Conservation (phyloP, 2,329 filamentous ascomycete genomes). For the Colletotrichum lentis region DNA sequence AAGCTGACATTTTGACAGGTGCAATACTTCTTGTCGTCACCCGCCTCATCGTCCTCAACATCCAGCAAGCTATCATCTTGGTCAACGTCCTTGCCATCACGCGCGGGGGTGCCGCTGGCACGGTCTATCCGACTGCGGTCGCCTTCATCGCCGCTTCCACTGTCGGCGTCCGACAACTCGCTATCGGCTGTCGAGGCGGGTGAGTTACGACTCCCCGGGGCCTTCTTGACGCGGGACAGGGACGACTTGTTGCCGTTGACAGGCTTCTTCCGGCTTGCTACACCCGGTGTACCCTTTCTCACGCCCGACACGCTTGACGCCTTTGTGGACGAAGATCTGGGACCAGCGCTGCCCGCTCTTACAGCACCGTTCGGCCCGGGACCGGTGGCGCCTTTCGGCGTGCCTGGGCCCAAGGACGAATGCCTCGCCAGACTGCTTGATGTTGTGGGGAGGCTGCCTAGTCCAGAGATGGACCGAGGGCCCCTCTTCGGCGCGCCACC, state of each 20-base stretch:
- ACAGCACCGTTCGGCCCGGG: conserved; percentile 48
- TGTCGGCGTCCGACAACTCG: conserved; percentile 70
- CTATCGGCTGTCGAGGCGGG: conserved; percentile 70
- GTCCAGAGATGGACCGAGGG: conserved; percentile 57
- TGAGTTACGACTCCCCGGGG: conserved; percentile 62
- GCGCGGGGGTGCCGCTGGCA: conserved; percentile 40
- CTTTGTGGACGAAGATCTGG: conserved; percentile 60
- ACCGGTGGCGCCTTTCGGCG: conserved; percentile 58
- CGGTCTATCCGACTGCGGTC: conserved; percentile 45
- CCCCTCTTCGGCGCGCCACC: conserved; percentile 59
- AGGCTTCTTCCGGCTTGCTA: conserved; percentile 57
- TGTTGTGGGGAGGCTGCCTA: conserved; percentile 58
- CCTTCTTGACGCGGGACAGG: conserved; percentile 69
- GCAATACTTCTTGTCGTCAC: conserved; percentile 83
- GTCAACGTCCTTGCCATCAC: conserved; percentile 51
- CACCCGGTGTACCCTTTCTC: conserved; percentile 60
- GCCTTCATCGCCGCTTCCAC: conserved; percentile 62
- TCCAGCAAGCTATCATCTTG: conserved; percentile 65
- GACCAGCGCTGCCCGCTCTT: conserved; percentile 68
- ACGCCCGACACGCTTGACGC: conserved; percentile 48
- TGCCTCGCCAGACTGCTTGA: conserved; percentile 69
- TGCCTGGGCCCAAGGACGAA: conserved; percentile 69
- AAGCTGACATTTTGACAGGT: conserved; percentile 84
- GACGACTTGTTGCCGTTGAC: conserved; percentile 62
- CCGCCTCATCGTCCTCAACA: conserved; percentile 73